Evolutionary conservation across 805 yeast species (phyloP), one percentile per base, ranked within the genome.

Genomic region (Candida tallmaniae): DNA sequence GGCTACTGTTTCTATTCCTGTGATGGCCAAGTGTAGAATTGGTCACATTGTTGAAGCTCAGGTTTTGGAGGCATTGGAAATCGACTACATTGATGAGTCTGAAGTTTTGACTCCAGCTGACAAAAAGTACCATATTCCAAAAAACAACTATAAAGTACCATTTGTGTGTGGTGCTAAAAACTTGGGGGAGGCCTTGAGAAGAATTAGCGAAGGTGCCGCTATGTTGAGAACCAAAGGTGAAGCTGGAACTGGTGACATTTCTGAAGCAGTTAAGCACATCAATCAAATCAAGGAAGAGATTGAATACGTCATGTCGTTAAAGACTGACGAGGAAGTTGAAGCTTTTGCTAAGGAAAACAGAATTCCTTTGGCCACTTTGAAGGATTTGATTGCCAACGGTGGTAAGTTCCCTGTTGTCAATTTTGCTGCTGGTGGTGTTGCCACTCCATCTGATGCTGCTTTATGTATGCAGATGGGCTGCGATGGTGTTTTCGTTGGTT

Each of bases 391-490:
- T 32, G 68, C 67, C 28, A 62, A 65, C 42, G 56, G 62, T 7
- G 85, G 85, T 21, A 75, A 76, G 49, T 68, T 83, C 41, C 89
- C 89, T 1, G 94, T 83, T 28, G 93, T 84, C 36, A 83, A 82
- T 63, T 83, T 83, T 52, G 90, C 93, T 26, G 93, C 93, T 19
- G 94, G 94, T 27, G 94, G 94, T 39, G 81, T 83, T 33, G 93
- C 94, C 7, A 81, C 94, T 9, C 94, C 94, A 22, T 79, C 89
- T 6, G 94, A 83, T 57, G 94, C 94, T 17, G 93, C 93, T 14
- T 61, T 84, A 44, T 77, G 85, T 58, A 83, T 84, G 61, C 59
- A 56, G 48, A 52, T 57, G 38, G 62, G 62, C 10, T 53, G 60
- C 39, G 60, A 57, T 36, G 61, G 62, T 35, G 56, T 56, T 9